Evolutionary conservation across 768 basidiomycete species (phyloP), one percentile per base, ranked within the genome.

Genomic region (Pilatotrama ljubarskyi): DNA sequence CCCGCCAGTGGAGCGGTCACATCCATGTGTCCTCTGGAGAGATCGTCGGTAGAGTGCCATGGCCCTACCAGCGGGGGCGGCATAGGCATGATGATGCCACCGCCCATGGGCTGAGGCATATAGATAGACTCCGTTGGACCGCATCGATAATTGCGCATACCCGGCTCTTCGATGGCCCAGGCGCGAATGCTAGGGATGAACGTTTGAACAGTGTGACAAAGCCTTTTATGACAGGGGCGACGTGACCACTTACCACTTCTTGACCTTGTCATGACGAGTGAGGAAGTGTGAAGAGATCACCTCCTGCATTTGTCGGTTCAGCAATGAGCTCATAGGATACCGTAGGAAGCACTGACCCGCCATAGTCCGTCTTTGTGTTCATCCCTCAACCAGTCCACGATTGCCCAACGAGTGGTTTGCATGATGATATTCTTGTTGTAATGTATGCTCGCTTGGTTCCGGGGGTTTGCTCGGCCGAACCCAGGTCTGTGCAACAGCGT

Each of bases 301-400:
- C 55, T 82, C 81, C 82, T 83, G 60, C 44, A 43, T 15, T n/a
- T 61, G n/a, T 9, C 5, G 5, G 13, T 13, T 37, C 1, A 38
- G 13, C 3, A 36, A 17, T 18, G 32, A 35, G 35, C 13, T n/a
- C 26, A 6, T 20, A 17, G 42, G 2, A 4, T 1, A 20, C 35
- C 22, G 37, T 6, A 38, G 17, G 32, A 57, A 38, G 2, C 22
- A 46, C 75, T 50, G 64, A 82, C 82, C 54, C 66, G 73, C 83
- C 82, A 84, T 13, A 84, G 73, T 20, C 78, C 75, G 35, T 72
- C 42, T 55, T 70, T 68, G 57, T 80, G 70, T 50, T 75, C 70
- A 48, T 80, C 78, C 38, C 76, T 66, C 46, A 84, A 64, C 83
- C 83, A 84, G 18, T 83, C 79, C 4, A 81, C 72, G 42, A 84